Evolutionary conservation across 257 asterid species (phyloP), one percentile per base, ranked within the genome.

Genomic region (Echium plantagineum): DNA sequence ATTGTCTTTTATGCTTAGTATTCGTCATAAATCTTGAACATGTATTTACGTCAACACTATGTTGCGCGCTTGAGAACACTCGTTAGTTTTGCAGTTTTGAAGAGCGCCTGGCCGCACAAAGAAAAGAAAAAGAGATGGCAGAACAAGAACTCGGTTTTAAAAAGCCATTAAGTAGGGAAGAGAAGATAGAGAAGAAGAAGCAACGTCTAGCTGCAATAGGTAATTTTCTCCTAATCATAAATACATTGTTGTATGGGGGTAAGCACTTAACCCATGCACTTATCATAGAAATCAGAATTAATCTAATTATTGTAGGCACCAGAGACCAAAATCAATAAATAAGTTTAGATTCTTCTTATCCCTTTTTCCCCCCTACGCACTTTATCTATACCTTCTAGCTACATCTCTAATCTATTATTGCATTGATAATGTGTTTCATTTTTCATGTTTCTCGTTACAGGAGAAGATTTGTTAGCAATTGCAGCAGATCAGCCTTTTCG

Each of bases 401-500:
- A 42, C 3, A 52, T 55, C 51, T 21, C n/a, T 52, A 21, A 51
- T 64, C 52, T 16, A 19, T 28, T 16, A 18, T 20, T 7, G 15
- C 18, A 54, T 24, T 59, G 28, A 21, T 22, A 47, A 47, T 5
- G 55, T n/a, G 48, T 51, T 61, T 69, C 54, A 35, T 59, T 61
- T 48, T 21, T 20, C 49, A n/a, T 68, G 62, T 18, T 54, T 20
- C 66, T 66, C 56, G 38, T 52, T 15, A 74, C 89, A 91, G 97
- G 98, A 63, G 98, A 93, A 80, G 97, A 93, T 74, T 75, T 93
- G 76, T 71, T 93, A 74, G 75, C 97, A 63, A 84, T 93, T 52
- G 97, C 95, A 51, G 98, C 94, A 7, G 98, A 93, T 73, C 98
- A 93, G 71, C 97, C 98, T 5, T 93, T 93, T 64, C 81, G 98